Percentiles rank a stretch among this genome's conserved stretches.
Conservation (phyloP, 352 stramenopile species). For the Phytophthora palmivora region DNA sequence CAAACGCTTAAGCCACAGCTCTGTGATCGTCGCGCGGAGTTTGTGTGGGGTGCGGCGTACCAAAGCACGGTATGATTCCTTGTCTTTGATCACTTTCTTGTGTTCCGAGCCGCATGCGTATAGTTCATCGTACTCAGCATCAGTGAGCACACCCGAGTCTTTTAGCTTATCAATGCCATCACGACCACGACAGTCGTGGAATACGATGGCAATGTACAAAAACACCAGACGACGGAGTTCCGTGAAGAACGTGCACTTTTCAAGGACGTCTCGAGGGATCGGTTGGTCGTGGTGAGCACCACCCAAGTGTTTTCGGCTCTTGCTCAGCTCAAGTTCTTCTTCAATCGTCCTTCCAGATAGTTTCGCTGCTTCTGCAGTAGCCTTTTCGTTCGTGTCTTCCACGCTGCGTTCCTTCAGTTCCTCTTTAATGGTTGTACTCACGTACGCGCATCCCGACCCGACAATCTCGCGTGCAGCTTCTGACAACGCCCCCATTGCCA, state of each 20-base stretch:
- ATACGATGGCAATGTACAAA: conserved; percentile 83
- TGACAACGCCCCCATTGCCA: conserved; percentile 61
- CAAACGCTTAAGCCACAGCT: conserved; percentile 77
- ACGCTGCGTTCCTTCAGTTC: conserved; percentile 15
- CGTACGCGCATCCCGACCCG: conserved; percentile 63
- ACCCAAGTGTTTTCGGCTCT: conserved; percentile 11
- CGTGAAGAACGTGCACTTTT: conserved; percentile 78
- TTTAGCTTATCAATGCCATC: conserved; percentile 72
- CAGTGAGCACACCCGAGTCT: conserved; percentile 54
- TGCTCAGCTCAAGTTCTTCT: conserved; percentile 10
- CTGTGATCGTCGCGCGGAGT: conserved; percentile 70
- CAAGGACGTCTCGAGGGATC: conserved; percentile 58
- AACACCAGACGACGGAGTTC: conserved; percentile 78
- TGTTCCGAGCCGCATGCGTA: conserved; percentile 68
- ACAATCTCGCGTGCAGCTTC: conserved; percentile 69
- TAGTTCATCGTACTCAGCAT: conserved; percentile 72
- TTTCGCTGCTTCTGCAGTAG: conserved; percentile 8
- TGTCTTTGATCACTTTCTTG: conserved; percentile 40
- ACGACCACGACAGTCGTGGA: conserved; percentile 69
- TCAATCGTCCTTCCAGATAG: conserved; percentile 10
- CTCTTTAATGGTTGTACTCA: conserved; percentile 51
- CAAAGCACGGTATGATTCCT: conserved; percentile 56
- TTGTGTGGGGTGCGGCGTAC: conserved; percentile 69
- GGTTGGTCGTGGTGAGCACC: conserved; percentile 7
- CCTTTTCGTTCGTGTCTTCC: conserved; percentile 7